Evolutionary conservation across 768 basidiomycete species (phyloP).

Genomic region (Lentinula edodes): DNA sequence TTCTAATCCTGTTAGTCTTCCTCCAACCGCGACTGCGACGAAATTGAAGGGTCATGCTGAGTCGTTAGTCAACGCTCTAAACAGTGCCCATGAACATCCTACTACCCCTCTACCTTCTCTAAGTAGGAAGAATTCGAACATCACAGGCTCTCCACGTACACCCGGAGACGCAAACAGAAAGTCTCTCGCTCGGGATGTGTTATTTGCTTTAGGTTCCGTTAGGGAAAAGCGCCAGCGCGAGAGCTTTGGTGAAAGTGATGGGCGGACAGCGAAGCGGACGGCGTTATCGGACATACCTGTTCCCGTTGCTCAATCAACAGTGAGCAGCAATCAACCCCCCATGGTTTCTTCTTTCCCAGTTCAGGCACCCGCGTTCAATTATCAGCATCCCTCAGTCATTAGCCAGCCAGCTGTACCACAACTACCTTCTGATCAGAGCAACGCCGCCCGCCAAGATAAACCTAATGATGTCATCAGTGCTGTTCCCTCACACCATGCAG

Average conservation of each 20-base stretch:
- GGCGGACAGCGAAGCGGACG: background rate
- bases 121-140: background rate
- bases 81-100: background rate
- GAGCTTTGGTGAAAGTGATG: background rate
- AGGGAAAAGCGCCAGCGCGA: background rate
- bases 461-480: background rate
- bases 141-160: constrained; percentile 7
- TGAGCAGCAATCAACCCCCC: background rate
- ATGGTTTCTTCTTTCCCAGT: background rate
- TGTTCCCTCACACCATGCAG: background rate
- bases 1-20: background rate
- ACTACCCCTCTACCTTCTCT: background rate
- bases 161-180: constrained; percentile 42
- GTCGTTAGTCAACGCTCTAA: background rate
- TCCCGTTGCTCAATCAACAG: background rate
- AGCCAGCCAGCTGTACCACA: background rate
- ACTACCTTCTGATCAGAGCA: background rate
- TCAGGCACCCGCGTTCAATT: background rate
- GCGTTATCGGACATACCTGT: background rate
- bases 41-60: background rate
- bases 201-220: constrained; percentile 41
- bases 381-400: background rate
- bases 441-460: background rate
- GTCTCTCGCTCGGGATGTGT: constrained; percentile 50
- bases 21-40: background rate